Percentiles rank a stretch among this genome's conserved stretches.
These are phyloP conservation scores for Trichoderma asperellum DNA, from an alignment of 2,329 filamentous ascomycete species.

Conservation along the genomic window DNA sequence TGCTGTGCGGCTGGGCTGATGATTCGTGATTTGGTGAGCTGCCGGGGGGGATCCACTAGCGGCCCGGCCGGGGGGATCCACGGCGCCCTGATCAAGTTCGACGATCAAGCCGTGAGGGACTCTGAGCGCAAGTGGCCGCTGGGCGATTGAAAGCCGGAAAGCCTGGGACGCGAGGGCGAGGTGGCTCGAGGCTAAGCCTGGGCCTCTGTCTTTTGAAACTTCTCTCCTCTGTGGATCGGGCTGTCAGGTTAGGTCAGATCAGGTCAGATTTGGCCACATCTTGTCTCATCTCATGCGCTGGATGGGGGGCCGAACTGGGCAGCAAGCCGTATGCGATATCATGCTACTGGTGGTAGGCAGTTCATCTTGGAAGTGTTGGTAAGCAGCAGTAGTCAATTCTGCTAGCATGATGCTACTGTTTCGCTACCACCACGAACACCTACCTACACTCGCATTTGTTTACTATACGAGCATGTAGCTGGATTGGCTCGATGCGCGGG, in stretches of 20 bases:
- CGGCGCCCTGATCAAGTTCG: conserved; percentile 5
- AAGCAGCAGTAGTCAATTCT: not conserved
- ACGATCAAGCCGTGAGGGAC: conserved; percentile 3
- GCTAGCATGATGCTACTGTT: not conserved
- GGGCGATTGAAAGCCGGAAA: conserved; percentile 1
- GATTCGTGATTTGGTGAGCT: conserved; percentile 20
- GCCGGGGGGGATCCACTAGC: conserved; percentile 22
- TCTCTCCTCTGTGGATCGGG: conserved; percentile 1
- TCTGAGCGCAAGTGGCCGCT: conserved; percentile 12
- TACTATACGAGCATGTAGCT: not conserved
- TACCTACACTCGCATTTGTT: not conserved
- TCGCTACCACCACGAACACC: not conserved
- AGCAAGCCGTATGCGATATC: conserved; percentile 3
- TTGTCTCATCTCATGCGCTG: conserved; percentile 15
- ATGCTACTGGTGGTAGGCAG: not conserved
- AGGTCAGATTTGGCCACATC: not conserved
- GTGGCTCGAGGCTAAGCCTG: not conserved
- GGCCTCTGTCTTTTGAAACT: not conserved
- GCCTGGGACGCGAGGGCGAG: not conserved
- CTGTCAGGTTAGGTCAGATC: not conserved
- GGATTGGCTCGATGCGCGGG: not conserved
- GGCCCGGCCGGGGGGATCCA: conserved; percentile 26
- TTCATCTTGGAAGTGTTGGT: conserved; percentile 2
- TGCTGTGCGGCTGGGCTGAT: conserved; percentile 12
- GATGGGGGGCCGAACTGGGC: conserved; percentile 16